Percentiles rank a stretch among this genome's conserved stretches.
Conservation (phyloP, 2,329 filamentous ascomycete species). For the Tolypocladium ophioglossoides region DNA sequence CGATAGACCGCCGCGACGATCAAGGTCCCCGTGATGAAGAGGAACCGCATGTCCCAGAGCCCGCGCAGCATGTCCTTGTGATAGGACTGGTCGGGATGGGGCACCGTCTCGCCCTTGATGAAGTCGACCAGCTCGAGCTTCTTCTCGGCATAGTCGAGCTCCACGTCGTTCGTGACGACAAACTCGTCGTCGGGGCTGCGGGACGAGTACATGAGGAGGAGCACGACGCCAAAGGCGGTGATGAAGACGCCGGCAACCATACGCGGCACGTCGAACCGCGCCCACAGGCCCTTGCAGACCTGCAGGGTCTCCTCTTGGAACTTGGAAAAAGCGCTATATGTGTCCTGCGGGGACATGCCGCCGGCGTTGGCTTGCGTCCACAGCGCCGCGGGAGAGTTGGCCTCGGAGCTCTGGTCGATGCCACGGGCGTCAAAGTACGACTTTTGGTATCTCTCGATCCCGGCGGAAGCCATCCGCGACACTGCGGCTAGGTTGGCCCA, state of each 20-base stretch:
- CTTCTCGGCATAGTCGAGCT: constrained; percentile 49
- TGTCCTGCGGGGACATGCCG: constrained; percentile 26
- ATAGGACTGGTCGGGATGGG: constrained; percentile 25
- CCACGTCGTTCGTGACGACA: constrained; percentile 41
- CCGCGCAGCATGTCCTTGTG: constrained; percentile 24
- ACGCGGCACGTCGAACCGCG: constrained; percentile 75
- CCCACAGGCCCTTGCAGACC: constrained; percentile 80
- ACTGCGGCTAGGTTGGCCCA: constrained; percentile 71
- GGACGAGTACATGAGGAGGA: constrained; percentile 64
- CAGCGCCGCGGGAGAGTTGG: constrained; percentile 26
- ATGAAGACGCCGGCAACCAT: constrained; percentile 75
- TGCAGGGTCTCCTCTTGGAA: constrained; percentile 73
- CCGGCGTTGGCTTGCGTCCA: constrained; percentile 36
- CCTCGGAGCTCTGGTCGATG: constrained; percentile 47
- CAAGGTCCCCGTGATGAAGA: constrained; percentile 18
- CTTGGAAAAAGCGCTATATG: constrained; percentile 49
- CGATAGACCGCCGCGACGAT: constrained; percentile 19
- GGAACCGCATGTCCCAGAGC: constrained; percentile 22
- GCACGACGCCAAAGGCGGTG: constrained; percentile 54
- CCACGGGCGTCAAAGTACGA: constrained; percentile 69
- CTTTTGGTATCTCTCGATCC: constrained; percentile 80
- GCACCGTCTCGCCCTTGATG: constrained; percentile 23
- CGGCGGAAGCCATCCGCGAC: constrained; percentile 67
- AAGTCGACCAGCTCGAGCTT: constrained; percentile 38
- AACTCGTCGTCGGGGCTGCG: constrained; percentile 44